Evolutionary conservation across 129 eudicot genomes (phyloP).

Genomic region (Gnaphalium uliginosum): DNA sequence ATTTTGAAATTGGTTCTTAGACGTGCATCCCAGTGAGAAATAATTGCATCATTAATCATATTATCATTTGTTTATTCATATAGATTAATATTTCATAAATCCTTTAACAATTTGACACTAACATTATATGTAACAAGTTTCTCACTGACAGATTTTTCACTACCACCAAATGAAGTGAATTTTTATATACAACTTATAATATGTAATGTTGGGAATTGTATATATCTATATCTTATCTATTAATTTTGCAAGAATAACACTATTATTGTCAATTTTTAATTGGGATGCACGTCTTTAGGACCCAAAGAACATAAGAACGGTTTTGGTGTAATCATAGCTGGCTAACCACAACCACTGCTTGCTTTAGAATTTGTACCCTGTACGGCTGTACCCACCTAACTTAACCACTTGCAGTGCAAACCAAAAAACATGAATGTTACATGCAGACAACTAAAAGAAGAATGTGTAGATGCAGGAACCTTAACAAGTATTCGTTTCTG

Average conservation of each 20-base stretch:
- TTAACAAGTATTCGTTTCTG: neutral
- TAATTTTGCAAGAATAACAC: neutral
- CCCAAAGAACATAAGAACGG: neutral
- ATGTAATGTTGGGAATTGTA: neutral
- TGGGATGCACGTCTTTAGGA: slow-evolving; percentile 2
- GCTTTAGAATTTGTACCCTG: neutral
- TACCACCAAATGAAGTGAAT: neutral
- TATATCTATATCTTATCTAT: neutral
- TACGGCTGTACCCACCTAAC: neutral
- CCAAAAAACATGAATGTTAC: neutral
- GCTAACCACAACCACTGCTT: neutral
- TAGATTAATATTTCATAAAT: no score
- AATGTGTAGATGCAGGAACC: neutral
- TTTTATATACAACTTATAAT: no score
- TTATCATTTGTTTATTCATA: neutral
- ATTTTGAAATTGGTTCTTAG: neutral
- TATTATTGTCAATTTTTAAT: neutral
- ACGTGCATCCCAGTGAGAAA: neutral
- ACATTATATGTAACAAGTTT: neutral
- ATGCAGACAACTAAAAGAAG: neutral
- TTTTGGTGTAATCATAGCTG: neutral
- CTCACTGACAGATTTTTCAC: neutral
- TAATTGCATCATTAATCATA: neutral
- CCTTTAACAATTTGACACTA: neutral
- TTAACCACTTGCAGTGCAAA: neutral